Conservation (phyloP, 192 early-diverging fungal species). For the Mortierella hygrophila region DNA sequence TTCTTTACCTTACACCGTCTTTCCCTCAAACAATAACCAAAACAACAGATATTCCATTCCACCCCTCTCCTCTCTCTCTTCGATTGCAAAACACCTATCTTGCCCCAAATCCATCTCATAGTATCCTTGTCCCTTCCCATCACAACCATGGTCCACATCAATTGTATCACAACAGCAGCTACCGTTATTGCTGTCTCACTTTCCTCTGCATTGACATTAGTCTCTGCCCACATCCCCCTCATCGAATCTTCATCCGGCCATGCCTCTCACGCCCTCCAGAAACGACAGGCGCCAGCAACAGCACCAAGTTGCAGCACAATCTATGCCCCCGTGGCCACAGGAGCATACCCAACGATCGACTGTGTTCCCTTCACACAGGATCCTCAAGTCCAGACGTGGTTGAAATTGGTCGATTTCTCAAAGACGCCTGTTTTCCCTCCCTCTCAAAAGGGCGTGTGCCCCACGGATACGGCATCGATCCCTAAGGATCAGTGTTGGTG, state of each 20-base stretch:
- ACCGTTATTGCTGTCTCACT: constrained; percentile 15
- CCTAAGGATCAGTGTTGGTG: constrained; percentile 60
- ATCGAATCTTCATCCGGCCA: neutral
- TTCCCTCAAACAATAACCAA: too few species aligned
- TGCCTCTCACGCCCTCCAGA: neutral
- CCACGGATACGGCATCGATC: constrained; percentile 10
- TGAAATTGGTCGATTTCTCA: constrained; percentile 49
- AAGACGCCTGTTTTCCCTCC: constrained; percentile 52
- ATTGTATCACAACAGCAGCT: neutral
- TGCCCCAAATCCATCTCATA: too few species aligned
- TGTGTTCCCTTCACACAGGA: constrained; percentile 32
- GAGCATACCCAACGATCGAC: constrained; percentile 27
- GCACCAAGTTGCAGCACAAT: constrained; percentile 3
- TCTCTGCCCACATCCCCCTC: constrained; percentile 6
- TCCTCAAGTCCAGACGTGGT: constrained; percentile 56
- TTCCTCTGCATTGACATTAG: constrained; percentile 9
- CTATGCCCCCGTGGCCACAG: constrained; percentile 9
- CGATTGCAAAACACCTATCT: too few species aligned
- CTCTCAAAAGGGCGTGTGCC: constrained; percentile 39
- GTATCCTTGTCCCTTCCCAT: too few species aligned
- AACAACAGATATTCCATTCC: too few species aligned
- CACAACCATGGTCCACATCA: constrained; percentile 21
- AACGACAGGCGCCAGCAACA: neutral
- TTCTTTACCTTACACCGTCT: too few species aligned
- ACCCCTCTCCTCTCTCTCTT: too few species aligned